phyloP scores from a whole-genome alignment of 2,329 filamentous ascomycete genomes.

The Pseudocercospora fijiensis region DNA sequence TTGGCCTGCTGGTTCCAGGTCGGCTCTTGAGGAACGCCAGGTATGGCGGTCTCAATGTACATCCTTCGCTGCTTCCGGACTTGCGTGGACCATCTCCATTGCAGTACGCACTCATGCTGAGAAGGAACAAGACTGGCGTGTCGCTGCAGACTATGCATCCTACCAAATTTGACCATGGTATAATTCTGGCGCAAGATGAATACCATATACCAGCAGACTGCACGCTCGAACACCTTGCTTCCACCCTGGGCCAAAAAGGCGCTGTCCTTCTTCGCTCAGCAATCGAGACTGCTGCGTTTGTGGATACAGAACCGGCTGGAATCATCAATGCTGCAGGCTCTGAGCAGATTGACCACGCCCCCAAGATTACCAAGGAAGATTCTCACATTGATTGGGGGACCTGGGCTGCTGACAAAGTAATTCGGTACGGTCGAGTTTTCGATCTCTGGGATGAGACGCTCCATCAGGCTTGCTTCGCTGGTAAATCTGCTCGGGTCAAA shows the following conservation, averaged over 20 bases:
- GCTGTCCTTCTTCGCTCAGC: slow-evolving; percentile 68
- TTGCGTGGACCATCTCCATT: slow-evolving; percentile 84
- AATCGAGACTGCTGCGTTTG: slow-evolving; percentile 62
- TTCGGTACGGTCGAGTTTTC: slow-evolving; percentile 59
- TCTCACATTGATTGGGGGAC: slow-evolving; percentile 60
- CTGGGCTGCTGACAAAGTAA: slow-evolving; percentile 57
- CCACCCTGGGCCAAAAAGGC: slow-evolving; percentile 62
- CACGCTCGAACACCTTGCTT: slow-evolving; percentile 53
- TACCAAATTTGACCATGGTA: slow-evolving; percentile 73
- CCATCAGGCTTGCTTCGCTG: slow-evolving; percentile 20
- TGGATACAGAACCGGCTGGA: slow-evolving; percentile 52
- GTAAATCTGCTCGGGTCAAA: slow-evolving; percentile 22
- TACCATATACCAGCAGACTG: slow-evolving; percentile 50
- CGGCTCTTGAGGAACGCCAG: slow-evolving; percentile 67
- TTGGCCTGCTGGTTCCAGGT: slow-evolving; percentile 82
- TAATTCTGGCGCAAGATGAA: slow-evolving; percentile 67
- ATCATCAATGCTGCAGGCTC: slow-evolving; percentile 22
- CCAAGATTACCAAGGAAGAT: slow-evolving; percentile 69
- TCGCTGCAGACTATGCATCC: slow-evolving; percentile 84
- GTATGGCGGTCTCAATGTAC: slow-evolving; percentile 89
- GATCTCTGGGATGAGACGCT: slow-evolving; percentile 62
- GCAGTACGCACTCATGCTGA: slow-evolving; percentile 73
- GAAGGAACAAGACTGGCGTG: slow-evolving; percentile 65
- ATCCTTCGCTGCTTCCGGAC: slow-evolving; percentile 78
- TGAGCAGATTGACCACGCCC: slow-evolving; percentile 55